A percentile compares a stretch with the other conserved stretches of the same genome.
These are phyloP conservation scores for Zygoascus meyerae DNA, from an alignment of 1,139 yeast species.

Conservation along the genomic window DNA sequence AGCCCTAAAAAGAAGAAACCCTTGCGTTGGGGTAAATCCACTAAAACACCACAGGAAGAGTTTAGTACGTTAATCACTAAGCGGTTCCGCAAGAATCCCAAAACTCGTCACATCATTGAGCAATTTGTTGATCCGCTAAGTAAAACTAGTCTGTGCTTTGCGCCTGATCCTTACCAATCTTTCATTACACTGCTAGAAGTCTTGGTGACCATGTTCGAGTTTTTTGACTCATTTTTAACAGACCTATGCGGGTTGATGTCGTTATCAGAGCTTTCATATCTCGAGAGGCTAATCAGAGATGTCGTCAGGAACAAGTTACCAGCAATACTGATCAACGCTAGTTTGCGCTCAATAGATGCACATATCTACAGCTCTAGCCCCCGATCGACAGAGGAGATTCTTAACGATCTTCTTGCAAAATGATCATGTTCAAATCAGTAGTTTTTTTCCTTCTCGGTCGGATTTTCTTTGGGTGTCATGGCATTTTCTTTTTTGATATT, in stretches of 20 bases:
- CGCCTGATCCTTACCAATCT: slow-evolving; percentile 19
- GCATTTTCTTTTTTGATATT: no score
- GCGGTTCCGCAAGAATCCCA: slow-evolving; percentile 9
- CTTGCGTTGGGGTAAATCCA: no score
- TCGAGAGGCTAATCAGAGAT: neutral
- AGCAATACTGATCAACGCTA: slow-evolving; percentile 1
- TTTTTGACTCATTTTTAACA: slow-evolving; percentile 1
- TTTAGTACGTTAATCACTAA: slow-evolving; percentile 5
- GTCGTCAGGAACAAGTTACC: neutral
- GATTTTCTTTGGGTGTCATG: no score
- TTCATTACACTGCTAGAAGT: slow-evolving; percentile 17
- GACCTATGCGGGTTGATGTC: slow-evolving; percentile 1
- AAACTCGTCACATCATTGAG: slow-evolving; percentile 12
- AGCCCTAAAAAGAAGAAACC: no score
- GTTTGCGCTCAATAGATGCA: slow-evolving; percentile 2
- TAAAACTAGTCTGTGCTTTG: slow-evolving; percentile 10
- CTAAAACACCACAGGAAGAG: no score
- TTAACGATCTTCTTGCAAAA: neutral
- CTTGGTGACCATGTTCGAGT: slow-evolving; percentile 12
- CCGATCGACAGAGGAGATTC: slow-evolving; percentile 1
- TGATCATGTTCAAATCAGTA: no score
- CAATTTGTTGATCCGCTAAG: slow-evolving; percentile 2
- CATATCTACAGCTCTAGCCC: neutral
- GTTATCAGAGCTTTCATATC: neutral
- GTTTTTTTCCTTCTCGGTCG: no score